Evolutionary conservation across 1,284 basidiomycete genomes (phyloP).

Genomic region (Apiotrichum porosum): DNA sequence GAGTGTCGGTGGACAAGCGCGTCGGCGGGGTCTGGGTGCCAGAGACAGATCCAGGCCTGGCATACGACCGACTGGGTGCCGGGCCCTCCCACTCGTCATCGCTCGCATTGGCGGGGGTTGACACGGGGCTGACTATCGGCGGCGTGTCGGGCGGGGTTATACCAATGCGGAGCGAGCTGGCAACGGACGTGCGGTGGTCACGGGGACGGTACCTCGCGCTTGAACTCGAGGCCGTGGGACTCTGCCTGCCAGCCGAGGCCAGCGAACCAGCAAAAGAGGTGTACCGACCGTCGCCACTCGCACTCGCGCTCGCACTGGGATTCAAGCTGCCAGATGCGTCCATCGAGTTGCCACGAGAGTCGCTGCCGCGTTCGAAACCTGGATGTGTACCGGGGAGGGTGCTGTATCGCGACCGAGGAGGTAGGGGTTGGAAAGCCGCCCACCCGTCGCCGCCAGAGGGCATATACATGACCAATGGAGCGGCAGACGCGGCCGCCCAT

Average conservation of each 20-base stretch:
- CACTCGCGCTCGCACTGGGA: not conserved
- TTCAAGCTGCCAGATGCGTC: constrained; percentile 1
- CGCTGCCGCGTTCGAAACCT: not conserved
- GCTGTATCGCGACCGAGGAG: constrained; percentile 35
- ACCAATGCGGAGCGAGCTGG: too few species aligned
- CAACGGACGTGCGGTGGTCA: too few species aligned
- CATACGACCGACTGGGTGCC: not conserved
- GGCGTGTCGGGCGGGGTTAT: too few species aligned
- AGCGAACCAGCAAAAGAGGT: too few species aligned
- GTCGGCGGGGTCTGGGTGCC: too few species aligned
- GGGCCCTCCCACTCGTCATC: not conserved
- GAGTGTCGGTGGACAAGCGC: too few species aligned
- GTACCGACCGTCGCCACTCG: not conserved
- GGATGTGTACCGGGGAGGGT: constrained; percentile 24
- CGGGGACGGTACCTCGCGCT: too few species aligned
- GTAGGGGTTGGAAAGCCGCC: constrained; percentile 33
- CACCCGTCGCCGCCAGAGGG: constrained; percentile 33
- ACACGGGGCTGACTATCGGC: not conserved
- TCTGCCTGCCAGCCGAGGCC: too few species aligned
- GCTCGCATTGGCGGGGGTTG: not conserved
- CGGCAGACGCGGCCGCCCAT: constrained; percentile 38
- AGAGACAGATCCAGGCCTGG: too few species aligned
- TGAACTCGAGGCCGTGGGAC: too few species aligned
- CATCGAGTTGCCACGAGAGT: too few species aligned
- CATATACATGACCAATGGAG: constrained; percentile 40